Percentiles rank a stretch among this genome's conserved stretches.
These are phyloP conservation scores for Colletotrichum sp. DNA, from an alignment of 2,329 filamentous ascomycete species.

Conservation along the genomic window DNA sequence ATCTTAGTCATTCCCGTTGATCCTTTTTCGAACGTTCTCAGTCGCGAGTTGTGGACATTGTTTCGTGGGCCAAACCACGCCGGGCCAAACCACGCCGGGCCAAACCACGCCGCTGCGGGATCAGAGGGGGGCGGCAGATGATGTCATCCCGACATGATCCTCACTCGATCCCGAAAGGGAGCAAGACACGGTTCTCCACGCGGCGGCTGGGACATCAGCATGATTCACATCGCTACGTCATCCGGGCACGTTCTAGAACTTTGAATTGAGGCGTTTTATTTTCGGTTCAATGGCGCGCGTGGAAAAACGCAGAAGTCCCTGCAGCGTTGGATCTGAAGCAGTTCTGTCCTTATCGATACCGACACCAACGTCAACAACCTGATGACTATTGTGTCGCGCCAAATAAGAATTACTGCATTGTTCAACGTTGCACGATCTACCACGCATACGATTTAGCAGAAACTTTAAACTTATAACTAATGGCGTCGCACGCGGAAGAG, in stretches of 20 bases:
- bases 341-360: neutral
- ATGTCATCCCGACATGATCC: constrained; percentile 11
- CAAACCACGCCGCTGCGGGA: neutral
- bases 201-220: neutral
- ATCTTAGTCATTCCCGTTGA: neutral
- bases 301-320: neutral
- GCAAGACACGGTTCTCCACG: neutral
- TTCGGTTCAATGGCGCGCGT: neutral
- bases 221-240: constrained; percentile 2
- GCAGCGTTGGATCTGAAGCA: too few species aligned
- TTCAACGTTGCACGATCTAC: neutral
- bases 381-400: neutral
- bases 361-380: neutral
- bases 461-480: neutral
- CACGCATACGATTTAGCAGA: neutral
- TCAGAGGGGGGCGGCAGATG: neutral
- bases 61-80: neutral
- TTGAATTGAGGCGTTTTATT: neutral
- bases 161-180: neutral
- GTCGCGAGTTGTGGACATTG: neutral
- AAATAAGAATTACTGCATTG: neutral
- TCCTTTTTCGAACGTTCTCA: neutral
- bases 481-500: neutral
- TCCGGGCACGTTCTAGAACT: neutral
- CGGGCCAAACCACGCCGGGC: too few species aligned